phyloP scores from a whole-genome alignment of 129 eudicot species.

The Artemisia annua region DNA sequence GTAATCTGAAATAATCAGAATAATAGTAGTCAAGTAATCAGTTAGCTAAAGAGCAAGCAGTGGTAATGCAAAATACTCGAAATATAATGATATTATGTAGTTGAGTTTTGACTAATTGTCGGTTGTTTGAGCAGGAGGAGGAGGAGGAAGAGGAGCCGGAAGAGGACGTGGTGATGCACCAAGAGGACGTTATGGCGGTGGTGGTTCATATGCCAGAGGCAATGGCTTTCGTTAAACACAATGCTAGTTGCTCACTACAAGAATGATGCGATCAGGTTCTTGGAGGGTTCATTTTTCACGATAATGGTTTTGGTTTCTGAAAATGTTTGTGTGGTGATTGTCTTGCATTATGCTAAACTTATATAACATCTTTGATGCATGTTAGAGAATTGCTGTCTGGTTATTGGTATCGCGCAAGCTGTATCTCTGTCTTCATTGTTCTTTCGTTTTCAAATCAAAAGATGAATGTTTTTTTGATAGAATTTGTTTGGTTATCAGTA shows the following conservation, averaged over 20 bases:
- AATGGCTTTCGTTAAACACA: conserved; percentile 52
- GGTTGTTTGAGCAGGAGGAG: conserved; percentile 24
- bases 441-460: conserved; percentile 3
- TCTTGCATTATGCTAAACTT: conserved; percentile 22
- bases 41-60: too few relatives aligned
- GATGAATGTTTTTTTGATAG: conserved; percentile 16
- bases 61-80: background rate
- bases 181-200: conserved; percentile 59
- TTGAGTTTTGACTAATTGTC: background rate
- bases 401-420: conserved; percentile 26
- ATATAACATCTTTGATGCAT: conserved; percentile 8
- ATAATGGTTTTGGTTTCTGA: conserved; percentile 29
- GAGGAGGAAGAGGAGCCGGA: conserved; percentile 69
- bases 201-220: conserved; percentile 41
- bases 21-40: too few relatives aligned
- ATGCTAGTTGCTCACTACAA: background rate
- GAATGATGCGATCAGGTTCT: background rate
- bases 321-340: conserved; percentile 22
- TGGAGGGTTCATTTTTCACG: conserved; percentile 21
- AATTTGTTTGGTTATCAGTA: background rate
- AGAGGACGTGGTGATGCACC: conserved; percentile 40
- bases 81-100: background rate
- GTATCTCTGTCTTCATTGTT: conserved; percentile 17
- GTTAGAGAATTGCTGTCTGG: conserved; percentile 23
- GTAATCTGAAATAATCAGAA: too few relatives aligned